phyloP scores from a whole-genome alignment of 2,329 filamentous ascomycete genomes.

The Cryphonectria parasitica region DNA sequence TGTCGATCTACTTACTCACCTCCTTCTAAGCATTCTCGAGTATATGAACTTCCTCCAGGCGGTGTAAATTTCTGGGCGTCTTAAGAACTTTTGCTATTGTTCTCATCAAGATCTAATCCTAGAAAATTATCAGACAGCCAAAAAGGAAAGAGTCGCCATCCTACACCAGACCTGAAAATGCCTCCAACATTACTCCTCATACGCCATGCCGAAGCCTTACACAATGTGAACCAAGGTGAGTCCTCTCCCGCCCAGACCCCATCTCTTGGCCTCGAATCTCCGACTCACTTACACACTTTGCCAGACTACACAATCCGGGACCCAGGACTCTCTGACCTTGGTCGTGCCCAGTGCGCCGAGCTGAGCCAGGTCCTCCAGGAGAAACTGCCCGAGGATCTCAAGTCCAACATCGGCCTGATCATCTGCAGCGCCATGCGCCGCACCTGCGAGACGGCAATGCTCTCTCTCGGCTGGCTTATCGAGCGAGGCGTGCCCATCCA shows the following conservation, averaged over 20 bases:
- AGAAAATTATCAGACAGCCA: not conserved
- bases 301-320: conserved; percentile 55
- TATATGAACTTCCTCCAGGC: not conserved
- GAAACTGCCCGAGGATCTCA: conserved; percentile 44
- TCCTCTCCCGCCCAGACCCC: not conserved
- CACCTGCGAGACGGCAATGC: conserved; percentile 66
- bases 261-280: not conserved
- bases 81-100: not conserved
- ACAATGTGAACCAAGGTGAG: conserved; percentile 47
- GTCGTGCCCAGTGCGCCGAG: conserved; percentile 51
- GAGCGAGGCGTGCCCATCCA: conserved; percentile 57
- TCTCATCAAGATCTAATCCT: too few relatives aligned
- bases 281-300: conserved; percentile 36
- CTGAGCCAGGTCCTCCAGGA: conserved; percentile 48
- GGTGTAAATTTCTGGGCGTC: not conserved
- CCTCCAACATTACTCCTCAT: conserved; percentile 74
- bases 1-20: not conserved
- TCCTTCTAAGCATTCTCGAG: not conserved
- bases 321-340: conserved; percentile 54
- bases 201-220: conserved; percentile 79
- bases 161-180: conserved; percentile 52
- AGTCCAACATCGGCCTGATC: conserved; percentile 54
- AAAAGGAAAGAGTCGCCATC: not conserved
- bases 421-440: conserved; percentile 68
- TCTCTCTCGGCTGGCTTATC: conserved; percentile 59